phyloP scores from a whole-genome alignment of 192 early-diverging fungal species.

The Backusella circina region DNA sequence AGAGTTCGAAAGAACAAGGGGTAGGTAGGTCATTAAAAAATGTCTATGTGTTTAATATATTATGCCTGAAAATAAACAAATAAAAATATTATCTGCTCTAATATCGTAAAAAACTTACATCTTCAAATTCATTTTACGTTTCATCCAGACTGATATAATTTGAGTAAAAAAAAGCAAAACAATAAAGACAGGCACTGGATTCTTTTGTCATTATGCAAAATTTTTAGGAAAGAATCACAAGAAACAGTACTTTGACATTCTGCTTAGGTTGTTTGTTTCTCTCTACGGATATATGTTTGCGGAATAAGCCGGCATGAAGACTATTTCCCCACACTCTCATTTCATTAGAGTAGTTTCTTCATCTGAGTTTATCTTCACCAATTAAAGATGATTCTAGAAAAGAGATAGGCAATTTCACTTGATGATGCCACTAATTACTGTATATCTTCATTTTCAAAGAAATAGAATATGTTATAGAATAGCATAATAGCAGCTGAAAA shows the following conservation, averaged over 20 bases:
- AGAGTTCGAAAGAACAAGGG: neutral
- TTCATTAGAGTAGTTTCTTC: neutral
- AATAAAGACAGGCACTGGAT: neutral
- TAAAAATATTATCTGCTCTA: neutral
- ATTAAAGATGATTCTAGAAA: neutral
- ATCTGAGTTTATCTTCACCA: neutral
- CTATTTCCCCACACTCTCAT: neutral
- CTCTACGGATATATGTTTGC: neutral
- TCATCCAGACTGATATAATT: neutral
- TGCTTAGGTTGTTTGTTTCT: neutral
- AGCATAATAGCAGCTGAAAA: neutral
- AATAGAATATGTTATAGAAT: neutral
- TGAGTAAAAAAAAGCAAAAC: neutral
- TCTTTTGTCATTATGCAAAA: neutral
- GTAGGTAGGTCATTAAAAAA: neutral
- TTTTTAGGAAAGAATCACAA: neutral
- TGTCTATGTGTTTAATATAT: neutral
- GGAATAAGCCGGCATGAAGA: neutral
- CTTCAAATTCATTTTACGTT: neutral
- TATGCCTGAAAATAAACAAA: neutral
- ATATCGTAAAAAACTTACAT: neutral
- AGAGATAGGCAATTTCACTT: neutral
- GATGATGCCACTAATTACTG: neutral
- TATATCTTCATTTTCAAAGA: neutral
- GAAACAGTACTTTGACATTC: neutral